A percentile compares a stretch with the other conserved stretches of the same genome.
These are phyloP conservation scores for Kluyveromyces sp. DNA, from an alignment of 1,139 yeast genomes.

Conservation along the genomic window DNA sequence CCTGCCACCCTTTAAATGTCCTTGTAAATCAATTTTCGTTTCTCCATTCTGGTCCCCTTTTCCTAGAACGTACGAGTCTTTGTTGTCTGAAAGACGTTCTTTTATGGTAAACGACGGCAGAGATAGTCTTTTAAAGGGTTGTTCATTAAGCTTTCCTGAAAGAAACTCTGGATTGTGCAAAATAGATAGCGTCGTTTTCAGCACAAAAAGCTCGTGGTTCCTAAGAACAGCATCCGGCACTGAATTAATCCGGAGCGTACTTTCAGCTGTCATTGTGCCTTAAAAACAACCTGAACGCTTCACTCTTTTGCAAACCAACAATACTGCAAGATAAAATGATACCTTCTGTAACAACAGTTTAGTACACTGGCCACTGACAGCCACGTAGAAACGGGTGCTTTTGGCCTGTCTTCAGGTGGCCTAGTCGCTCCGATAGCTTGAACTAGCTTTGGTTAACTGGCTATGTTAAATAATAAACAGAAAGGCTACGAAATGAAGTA, in stretches of 20 bases:
- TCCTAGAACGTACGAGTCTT: conserved; percentile 10
- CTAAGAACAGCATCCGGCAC: conserved; percentile 2
- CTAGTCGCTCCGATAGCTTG: no score
- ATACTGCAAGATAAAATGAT: no score
- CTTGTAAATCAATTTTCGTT: conserved; percentile 58
- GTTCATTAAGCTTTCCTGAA: conserved; percentile 10
- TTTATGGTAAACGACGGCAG: conserved; percentile 10
- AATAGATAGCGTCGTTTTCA: conserved; percentile 9
- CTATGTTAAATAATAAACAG: no score
- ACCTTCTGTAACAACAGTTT: no score
- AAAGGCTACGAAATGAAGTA: no score
- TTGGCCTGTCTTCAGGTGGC: no score
- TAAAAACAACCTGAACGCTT: neutral
- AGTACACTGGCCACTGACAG: no score
- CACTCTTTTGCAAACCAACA: neutral
- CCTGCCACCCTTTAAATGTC: conserved; percentile 63
- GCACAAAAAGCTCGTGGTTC: conserved; percentile 11
- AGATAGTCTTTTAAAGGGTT: conserved; percentile 7
- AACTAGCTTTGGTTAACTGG: no score
- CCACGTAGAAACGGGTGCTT: no score
- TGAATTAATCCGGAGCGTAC: neutral
- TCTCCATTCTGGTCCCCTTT: conserved; percentile 64
- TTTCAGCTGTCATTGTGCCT: neutral
- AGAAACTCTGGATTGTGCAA: conserved; percentile 6
- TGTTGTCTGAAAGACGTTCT: conserved; percentile 10